A percentile compares a stretch with the other conserved stretches of the same genome.
These are phyloP conservation scores for Diaporthe sp. DNA, from an alignment of 2,329 filamentous ascomycete genomes.

Conservation along the genomic window DNA sequence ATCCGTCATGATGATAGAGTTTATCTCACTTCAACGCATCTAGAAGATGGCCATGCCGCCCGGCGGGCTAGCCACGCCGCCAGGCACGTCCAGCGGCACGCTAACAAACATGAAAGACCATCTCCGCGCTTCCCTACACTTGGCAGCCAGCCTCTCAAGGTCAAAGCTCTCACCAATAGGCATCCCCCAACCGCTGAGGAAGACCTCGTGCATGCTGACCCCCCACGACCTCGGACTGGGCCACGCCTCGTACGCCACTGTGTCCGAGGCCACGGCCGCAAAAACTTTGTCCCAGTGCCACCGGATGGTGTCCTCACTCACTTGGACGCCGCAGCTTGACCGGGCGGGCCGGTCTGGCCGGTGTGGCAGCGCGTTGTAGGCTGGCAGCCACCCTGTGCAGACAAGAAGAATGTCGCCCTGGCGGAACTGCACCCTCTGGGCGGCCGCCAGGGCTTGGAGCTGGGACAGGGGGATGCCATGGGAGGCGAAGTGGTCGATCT, in stretches of 20 bases:
- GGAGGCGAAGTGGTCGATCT: conserved; percentile 5
- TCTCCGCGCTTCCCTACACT: conserved; percentile 47
- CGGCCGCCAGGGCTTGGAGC: conserved; percentile 8
- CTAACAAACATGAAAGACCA: conserved; percentile 51
- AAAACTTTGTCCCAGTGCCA: conserved; percentile 81
- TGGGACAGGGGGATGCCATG: background rate
- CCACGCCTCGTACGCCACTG: conserved; percentile 76
- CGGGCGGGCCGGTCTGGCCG: background rate
- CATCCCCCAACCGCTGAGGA: conserved; percentile 50
- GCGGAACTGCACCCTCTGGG: background rate
- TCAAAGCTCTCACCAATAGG: conserved; percentile 52
- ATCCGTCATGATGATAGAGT: too few species aligned
- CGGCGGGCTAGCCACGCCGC: conserved; percentile 31
- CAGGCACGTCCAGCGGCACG: conserved; percentile 32
- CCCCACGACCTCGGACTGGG: conserved; percentile 48
- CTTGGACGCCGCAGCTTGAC: conserved; percentile 22
- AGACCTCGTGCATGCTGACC: conserved; percentile 47
- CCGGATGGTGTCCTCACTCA: conserved; percentile 45
- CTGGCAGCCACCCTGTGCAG: conserved; percentile 3
- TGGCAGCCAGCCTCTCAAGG: conserved; percentile 48
- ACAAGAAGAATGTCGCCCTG: conserved; percentile 12
- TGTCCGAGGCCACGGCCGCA: conserved; percentile 74
- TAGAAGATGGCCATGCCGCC: conserved; percentile 30
- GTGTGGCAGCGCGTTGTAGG: background rate
- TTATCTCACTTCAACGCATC: too few species aligned